Percentiles rank a stretch among this genome's conserved stretches.
Conservation (phyloP, 2,329 filamentous ascomycete genomes). For the Mycosphaerella sp. region DNA sequence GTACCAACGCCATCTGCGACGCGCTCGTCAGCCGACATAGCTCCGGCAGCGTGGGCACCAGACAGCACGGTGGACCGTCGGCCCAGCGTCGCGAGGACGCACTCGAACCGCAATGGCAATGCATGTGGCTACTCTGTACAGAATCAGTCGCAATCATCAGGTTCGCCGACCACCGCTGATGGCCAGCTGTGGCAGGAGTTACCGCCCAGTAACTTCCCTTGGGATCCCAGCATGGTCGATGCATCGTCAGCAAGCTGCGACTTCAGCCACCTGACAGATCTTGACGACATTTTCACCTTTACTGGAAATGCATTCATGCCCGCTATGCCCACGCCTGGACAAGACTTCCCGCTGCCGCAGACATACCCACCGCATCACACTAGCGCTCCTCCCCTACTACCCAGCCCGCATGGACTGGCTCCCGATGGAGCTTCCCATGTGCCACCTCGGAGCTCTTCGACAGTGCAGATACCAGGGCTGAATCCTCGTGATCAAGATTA, state of each 20-base stretch:
- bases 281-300: conserved; percentile 24
- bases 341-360: conserved; percentile 13
- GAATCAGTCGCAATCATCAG: conserved; percentile 20
- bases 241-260: conserved; percentile 20
- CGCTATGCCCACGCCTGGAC: conserved; percentile 11
- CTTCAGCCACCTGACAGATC: conserved; percentile 21
- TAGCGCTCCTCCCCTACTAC: conserved; percentile 14
- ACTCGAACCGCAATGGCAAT: conserved; percentile 14
- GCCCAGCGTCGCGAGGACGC: conserved; percentile 8
- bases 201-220: conserved; percentile 13
- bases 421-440: conserved; percentile 6
- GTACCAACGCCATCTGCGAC: conserved; percentile 15
- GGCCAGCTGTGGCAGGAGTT: conserved; percentile 17
- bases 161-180: conserved; percentile 18
- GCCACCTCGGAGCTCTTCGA: conserved; percentile 12
- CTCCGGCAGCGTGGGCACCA: conserved; percentile 7
- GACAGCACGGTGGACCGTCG: conserved; percentile 9
- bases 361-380: conserved; percentile 13
- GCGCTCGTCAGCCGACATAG: conserved; percentile 4
- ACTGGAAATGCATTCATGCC: conserved; percentile 20
- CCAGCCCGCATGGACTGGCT: conserved; percentile 7
- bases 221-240: conserved; percentile 20
- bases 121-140: conserved; percentile 14
- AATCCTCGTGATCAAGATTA: conserved; percentile 20
- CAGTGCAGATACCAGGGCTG: conserved; percentile 20